These are phyloP conservation scores for Phytophthora tentaculata DNA, from an alignment of 352 stramenopile species.

Conservation along the genomic window DNA sequence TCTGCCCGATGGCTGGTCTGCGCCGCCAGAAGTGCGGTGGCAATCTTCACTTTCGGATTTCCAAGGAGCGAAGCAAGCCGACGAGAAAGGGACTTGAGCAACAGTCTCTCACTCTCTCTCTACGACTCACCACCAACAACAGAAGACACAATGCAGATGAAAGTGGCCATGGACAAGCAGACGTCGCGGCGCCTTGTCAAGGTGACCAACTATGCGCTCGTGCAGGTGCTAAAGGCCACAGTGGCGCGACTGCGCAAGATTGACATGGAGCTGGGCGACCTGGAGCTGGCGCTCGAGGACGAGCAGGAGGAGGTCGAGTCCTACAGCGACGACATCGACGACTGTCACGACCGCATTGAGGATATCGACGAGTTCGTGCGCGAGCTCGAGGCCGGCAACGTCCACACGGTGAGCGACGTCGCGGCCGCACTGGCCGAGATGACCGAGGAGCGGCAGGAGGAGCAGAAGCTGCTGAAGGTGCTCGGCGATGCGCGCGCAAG, in stretches of 20 bases:
- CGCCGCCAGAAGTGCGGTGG: slow-evolving; percentile 7
- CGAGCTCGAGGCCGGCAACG: slow-evolving; percentile 39
- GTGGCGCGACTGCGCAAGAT: slow-evolving; percentile 41
- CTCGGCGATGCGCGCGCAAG: slow-evolving; percentile 37
- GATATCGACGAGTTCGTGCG: slow-evolving; percentile 54
- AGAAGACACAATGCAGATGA: slow-evolving; percentile 27
- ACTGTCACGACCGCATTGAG: slow-evolving; percentile 48
- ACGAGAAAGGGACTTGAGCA: slow-evolving; percentile 3
- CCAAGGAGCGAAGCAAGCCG: slow-evolving; percentile 3
- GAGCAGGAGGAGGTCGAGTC: slow-evolving; percentile 48
- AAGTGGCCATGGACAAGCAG: slow-evolving; percentile 38
- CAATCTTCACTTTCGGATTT: slow-evolving; percentile 34
- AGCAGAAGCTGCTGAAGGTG: slow-evolving; percentile 47
- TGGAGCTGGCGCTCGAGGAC: slow-evolving; percentile 44
- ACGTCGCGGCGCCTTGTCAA: slow-evolving; percentile 44
- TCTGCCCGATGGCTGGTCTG: slow-evolving; percentile 9
- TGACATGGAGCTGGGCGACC: slow-evolving; percentile 40
- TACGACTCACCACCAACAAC: slow-evolving; percentile 3
- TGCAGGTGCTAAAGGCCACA: slow-evolving; percentile 48
- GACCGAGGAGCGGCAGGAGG: slow-evolving; percentile 45
- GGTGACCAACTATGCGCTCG: slow-evolving; percentile 50
- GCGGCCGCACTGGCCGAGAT: slow-evolving; percentile 39
- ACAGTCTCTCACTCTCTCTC: slow-evolving; percentile 6
- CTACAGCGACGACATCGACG: slow-evolving; percentile 51
- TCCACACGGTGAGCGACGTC: slow-evolving; percentile 42